These are phyloP conservation scores for Marasmius fiardii DNA, from an alignment of 1,284 basidiomycete species.

Conservation along the genomic window DNA sequence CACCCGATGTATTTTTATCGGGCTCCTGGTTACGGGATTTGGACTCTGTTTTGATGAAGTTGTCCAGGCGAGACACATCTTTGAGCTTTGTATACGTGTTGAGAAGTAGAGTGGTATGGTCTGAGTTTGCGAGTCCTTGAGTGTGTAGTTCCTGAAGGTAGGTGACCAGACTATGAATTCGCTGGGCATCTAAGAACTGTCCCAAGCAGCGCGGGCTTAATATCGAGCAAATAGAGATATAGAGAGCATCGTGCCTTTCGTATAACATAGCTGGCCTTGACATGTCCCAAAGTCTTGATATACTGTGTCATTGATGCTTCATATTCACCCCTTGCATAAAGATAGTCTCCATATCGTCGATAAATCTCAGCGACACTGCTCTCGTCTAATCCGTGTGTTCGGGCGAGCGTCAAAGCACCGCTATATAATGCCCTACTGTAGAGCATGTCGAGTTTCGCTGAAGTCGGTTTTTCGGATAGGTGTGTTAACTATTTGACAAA, in stretches of 20 bases:
- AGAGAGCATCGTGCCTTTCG: constrained; percentile 66
- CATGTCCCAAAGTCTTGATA: constrained; percentile 83
- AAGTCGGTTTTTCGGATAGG: constrained; percentile 77
- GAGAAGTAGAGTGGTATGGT: constrained; percentile 93
- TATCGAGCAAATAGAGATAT: not conserved
- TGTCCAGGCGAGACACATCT: constrained; percentile 84
- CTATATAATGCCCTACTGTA: constrained; percentile 75
- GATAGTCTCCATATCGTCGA: constrained; percentile 86
- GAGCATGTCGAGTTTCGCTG: constrained; percentile 77
- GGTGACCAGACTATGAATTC: constrained; percentile 91
- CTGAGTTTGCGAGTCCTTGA: constrained; percentile 87
- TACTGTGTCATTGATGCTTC: constrained; percentile 94
- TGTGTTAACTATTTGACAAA: constrained; percentile 51
- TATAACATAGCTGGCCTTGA: constrained; percentile 95
- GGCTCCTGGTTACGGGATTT: constrained; percentile 23
- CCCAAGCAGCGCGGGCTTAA: not conserved
- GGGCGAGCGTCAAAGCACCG: constrained; percentile 76
- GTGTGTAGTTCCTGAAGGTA: constrained; percentile 96
- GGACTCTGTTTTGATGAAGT: constrained; percentile 88
- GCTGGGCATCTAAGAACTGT: constrained; percentile 94
- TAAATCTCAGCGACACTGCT: constrained; percentile 83
- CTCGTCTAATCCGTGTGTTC: constrained; percentile 71
- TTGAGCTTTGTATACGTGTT: constrained; percentile 98
- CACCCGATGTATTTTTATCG: constrained; percentile 31
- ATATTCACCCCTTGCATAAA: constrained; percentile 90